phyloP scores from a whole-genome alignment of 345 rosid species.

The Clausena lansium region DNA sequence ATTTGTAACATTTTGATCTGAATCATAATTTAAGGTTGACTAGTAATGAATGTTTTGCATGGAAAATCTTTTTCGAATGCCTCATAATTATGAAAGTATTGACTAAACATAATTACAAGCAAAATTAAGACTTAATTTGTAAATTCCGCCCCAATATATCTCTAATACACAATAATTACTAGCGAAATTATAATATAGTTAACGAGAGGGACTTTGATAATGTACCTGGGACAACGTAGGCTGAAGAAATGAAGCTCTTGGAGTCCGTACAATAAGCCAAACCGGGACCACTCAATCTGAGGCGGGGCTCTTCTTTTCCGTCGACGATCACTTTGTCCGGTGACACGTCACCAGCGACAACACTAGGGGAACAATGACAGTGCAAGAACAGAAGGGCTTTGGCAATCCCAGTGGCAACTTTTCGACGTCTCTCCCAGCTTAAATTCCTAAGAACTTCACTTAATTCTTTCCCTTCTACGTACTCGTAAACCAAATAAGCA shows the following conservation, averaged over 20 bases:
- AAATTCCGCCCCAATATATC: background rate
- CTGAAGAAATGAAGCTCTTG: conserved; percentile 40
- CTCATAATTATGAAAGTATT: background rate
- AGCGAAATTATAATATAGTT: background rate
- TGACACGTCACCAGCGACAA: conserved; percentile 46
- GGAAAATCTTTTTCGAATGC: conserved; percentile 1
- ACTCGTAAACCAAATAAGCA: conserved; percentile 51
- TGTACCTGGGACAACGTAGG: conserved; percentile 68
- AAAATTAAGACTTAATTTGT: background rate
- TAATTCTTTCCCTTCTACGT: conserved; percentile 51
- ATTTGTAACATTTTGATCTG: background rate
- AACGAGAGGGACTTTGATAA: background rate
- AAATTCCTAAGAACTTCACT: conserved; percentile 43
- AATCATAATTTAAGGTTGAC: conserved; percentile 26
- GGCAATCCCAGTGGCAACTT: conserved; percentile 55
- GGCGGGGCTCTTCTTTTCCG: conserved; percentile 45
- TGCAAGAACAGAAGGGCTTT: conserved; percentile 69
- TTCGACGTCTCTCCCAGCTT: conserved; percentile 62
- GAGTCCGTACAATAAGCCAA: conserved; percentile 21
- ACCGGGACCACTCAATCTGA: conserved; percentile 43
- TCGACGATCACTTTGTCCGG: conserved; percentile 56
- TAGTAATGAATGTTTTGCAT: background rate
- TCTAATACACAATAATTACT: too few species aligned
- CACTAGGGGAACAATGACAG: conserved; percentile 30
- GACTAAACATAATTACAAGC: background rate